Conservation (phyloP, 2,329 filamentous ascomycete genomes). For the Aspergillus fijiensis region DNA sequence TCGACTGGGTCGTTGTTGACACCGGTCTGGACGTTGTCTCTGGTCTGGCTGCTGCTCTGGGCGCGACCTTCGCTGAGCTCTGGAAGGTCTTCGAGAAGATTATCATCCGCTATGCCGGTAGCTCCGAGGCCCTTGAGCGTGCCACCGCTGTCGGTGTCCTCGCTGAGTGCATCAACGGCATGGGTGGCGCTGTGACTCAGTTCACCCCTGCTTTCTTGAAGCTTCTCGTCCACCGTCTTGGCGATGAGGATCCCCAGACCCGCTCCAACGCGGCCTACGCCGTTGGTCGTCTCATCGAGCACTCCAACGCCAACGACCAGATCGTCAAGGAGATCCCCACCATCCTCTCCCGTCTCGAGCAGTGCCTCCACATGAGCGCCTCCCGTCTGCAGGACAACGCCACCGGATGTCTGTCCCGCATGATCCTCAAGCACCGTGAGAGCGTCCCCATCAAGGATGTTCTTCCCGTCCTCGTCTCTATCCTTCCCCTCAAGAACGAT, state of each 20-base stretch:
- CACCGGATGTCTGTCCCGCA: conserved; percentile 82
- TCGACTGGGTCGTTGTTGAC: conserved; percentile 96
- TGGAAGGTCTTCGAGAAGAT: conserved; percentile 97
- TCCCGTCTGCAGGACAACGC: conserved; percentile 89
- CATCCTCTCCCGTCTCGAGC: conserved; percentile 83
- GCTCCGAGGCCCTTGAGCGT: conserved; percentile 81
- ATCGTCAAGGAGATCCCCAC: conserved; percentile 72
- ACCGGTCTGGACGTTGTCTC: conserved; percentile 89
- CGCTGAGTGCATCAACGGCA: conserved; percentile 84
- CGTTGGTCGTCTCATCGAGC: conserved; percentile 77
- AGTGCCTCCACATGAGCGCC: conserved; percentile 73
- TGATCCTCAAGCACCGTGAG: conserved; percentile 88
- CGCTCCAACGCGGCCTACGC: conserved; percentile 96
- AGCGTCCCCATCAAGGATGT: conserved; percentile 77
- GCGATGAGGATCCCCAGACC: conserved; percentile 85
- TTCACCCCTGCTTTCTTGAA: conserved; percentile 76
- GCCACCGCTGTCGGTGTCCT: conserved; percentile 88
- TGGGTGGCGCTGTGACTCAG: conserved; percentile 76
- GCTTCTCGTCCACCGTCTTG: conserved; percentile 79
- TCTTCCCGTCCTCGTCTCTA: conserved; percentile 72
- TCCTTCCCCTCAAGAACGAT: conserved; percentile 87
- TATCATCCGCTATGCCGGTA: conserved; percentile 81
- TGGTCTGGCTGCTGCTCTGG: conserved; percentile 78
- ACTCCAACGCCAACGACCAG: conserved; percentile 71
- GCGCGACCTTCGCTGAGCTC: conserved; percentile 75